phyloP scores from a whole-genome alignment of 371 early-diverging fungal genomes.

The Lichtheimia hyalospora region DNA sequence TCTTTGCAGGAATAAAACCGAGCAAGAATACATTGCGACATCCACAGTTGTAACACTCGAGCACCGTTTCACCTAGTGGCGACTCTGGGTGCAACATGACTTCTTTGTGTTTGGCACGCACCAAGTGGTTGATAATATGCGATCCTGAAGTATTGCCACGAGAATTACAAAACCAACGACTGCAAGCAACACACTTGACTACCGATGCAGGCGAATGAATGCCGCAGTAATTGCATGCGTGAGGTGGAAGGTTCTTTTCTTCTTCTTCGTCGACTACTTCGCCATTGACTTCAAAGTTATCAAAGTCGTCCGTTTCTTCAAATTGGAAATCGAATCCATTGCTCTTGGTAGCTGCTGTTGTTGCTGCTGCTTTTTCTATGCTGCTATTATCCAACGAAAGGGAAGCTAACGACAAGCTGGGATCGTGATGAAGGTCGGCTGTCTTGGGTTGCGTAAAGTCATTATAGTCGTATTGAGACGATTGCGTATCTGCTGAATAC shows the following conservation, averaged over 20 bases:
- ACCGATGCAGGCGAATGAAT: constrained; percentile 89
- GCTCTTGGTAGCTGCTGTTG: constrained; percentile 16
- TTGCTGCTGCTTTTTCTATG: constrained; percentile 18
- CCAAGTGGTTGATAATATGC: constrained; percentile 96
- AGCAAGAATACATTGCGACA: constrained; percentile 94
- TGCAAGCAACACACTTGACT: constrained; percentile 92
- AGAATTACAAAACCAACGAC: constrained; percentile 97
- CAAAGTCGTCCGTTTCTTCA: constrained; percentile 52
- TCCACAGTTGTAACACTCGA: constrained; percentile 98
- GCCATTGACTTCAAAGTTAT: constrained; percentile 39
- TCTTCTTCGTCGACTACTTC: constrained; percentile 39
- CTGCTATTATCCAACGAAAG: constrained; percentile 19
- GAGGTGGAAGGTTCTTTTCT: constrained; percentile 72
- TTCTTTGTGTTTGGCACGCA: constrained; percentile 93
- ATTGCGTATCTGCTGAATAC: constrained; percentile 56
- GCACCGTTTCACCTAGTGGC: constrained; percentile 88
- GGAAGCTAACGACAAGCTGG: constrained; percentile 33
- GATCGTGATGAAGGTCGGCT: constrained; percentile 22
- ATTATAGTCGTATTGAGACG: constrained; percentile 67
- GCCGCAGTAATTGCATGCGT: constrained; percentile 95
- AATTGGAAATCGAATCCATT: constrained; percentile 43
- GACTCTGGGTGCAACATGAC: constrained; percentile 90
- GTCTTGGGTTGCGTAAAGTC: constrained; percentile 45
- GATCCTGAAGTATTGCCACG: constrained; percentile 91
- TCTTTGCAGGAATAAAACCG: constrained; percentile 98